Percentiles rank a stretch among this genome's conserved stretches.
Evolutionary conservation across 305 asterid species (phyloP).

Genomic region (Solanum hybrid): DNA sequence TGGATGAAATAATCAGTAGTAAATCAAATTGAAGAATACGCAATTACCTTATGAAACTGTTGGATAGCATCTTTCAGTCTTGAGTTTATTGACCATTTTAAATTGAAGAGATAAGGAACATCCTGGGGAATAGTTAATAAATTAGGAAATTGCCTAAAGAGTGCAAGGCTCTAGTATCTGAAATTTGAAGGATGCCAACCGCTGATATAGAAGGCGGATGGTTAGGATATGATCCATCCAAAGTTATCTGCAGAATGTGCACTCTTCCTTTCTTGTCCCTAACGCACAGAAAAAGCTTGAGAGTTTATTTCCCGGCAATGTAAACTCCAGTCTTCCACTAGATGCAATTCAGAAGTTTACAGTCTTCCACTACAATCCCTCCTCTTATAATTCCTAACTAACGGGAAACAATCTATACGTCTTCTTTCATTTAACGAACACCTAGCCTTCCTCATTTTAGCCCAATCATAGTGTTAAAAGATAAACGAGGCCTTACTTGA

Average conservation of each 20-base stretch:
- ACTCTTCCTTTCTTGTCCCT: slow-evolving; percentile 67
- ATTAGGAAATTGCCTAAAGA: not conserved
- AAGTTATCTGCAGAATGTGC: slow-evolving; percentile 49
- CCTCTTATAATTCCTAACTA: not conserved
- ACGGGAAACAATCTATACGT: not conserved
- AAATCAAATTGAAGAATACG: not conserved
- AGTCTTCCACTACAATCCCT: not conserved
- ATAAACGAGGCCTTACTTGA: slow-evolving; percentile 34
- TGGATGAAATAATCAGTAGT: not conserved
- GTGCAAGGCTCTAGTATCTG: slow-evolving; percentile 4
- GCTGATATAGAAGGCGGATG: slow-evolving; percentile 61
- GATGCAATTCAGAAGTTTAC: not conserved
- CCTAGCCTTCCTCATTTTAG: not conserved
- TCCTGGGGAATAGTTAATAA: slow-evolving; percentile 34
- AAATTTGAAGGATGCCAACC: slow-evolving; percentile 29
- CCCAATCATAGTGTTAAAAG: not conserved
- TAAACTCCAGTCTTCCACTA: not conserved
- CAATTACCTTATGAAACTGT: slow-evolving; percentile 58
- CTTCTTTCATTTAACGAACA: not conserved
- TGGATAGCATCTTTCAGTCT: slow-evolving; percentile 43
- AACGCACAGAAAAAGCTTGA: slow-evolving; percentile 1
- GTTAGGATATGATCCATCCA: slow-evolving; percentile 53
- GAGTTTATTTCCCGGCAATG: slow-evolving; percentile 7
- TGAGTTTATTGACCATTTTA: slow-evolving; percentile 54
- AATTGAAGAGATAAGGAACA: slow-evolving; percentile 41